phyloP scores from a whole-genome alignment of 2,329 filamentous ascomycete species.

The Calonectria hongkongensis region DNA sequence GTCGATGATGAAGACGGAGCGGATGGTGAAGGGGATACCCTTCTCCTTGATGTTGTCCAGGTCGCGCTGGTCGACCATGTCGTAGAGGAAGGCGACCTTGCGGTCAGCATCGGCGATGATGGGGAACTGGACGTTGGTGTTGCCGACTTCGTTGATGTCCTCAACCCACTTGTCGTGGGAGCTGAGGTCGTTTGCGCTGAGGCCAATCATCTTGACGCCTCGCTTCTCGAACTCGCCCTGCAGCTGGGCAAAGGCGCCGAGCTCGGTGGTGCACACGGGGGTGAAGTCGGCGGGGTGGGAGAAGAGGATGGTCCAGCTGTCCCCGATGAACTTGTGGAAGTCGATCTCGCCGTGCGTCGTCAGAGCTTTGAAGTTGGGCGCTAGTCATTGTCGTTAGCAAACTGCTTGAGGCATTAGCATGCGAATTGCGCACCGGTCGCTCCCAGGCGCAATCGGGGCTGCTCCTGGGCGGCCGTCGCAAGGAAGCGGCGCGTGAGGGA shows the following conservation, averaged over 20 bases:
- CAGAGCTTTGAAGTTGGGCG: slow-evolving; percentile 89
- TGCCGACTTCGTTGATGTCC: slow-evolving; percentile 88
- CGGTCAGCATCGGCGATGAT: slow-evolving; percentile 88
- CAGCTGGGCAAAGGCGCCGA: slow-evolving; percentile 93
- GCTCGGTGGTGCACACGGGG: slow-evolving; percentile 95
- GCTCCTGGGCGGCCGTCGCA: slow-evolving; percentile 28
- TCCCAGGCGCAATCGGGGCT: slow-evolving; percentile 29
- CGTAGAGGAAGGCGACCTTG: slow-evolving; percentile 84
- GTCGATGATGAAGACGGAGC: slow-evolving; percentile 95
- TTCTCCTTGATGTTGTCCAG: slow-evolving; percentile 87
- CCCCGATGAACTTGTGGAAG: slow-evolving; percentile 87
- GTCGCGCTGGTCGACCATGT: slow-evolving; percentile 91
- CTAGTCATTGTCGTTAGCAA: slow-evolving; percentile 54
- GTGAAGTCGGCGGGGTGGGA: slow-evolving; percentile 94
- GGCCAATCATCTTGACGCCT: slow-evolving; percentile 91
- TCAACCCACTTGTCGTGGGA: slow-evolving; percentile 93
- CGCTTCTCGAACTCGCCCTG: slow-evolving; percentile 91
- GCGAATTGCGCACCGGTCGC: slow-evolving; percentile 2
- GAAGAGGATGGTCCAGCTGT: slow-evolving; percentile 89
- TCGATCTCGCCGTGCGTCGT: slow-evolving; percentile 86
- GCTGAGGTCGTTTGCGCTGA: slow-evolving; percentile 86
- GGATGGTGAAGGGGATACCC: slow-evolving; percentile 94
- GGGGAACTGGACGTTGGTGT: slow-evolving; percentile 82
- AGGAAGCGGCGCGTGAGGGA: slow-evolving; percentile 29
- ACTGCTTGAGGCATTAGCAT: too few species aligned